Evolutionary conservation across 441 rosid genomes (phyloP).

Genomic region (Mallotus repandus): DNA sequence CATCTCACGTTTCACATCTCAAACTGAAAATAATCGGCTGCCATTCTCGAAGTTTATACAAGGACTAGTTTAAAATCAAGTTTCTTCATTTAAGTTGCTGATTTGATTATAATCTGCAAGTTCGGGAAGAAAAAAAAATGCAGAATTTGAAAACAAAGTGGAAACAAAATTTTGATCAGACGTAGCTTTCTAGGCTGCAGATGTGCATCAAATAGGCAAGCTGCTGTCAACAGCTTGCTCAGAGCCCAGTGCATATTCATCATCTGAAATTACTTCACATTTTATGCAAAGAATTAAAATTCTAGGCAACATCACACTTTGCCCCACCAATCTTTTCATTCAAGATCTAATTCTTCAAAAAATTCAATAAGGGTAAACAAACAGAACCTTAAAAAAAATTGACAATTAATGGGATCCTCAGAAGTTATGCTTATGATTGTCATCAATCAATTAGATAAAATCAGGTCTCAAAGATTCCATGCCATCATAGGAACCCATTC

Average conservation of each 20-base stretch:
- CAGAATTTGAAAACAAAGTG: background rate
- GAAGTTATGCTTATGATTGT: conserved; percentile 42
- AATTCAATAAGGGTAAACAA: background rate
- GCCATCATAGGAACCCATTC: conserved; percentile 51
- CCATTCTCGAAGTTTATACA: too few species aligned
- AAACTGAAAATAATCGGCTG: background rate
- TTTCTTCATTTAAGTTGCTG: too few species aligned
- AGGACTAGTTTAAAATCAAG: too few species aligned
- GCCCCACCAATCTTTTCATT: too few species aligned
- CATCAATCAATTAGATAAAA: conserved; percentile 38
- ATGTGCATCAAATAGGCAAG: conserved; percentile 43
- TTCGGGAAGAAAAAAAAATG: background rate
- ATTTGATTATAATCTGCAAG: too few species aligned
- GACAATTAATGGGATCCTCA: conserved; percentile 35
- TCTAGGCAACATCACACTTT: too few species aligned
- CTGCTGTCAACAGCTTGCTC: conserved; percentile 34
- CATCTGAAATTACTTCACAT: conserved; percentile 29
- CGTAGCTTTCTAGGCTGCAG: conserved; percentile 67
- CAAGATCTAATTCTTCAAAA: background rate
- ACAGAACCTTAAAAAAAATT: background rate
- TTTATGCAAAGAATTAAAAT: too few species aligned
- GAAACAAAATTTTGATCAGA: conserved; percentile 29
- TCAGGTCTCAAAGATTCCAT: conserved; percentile 77
- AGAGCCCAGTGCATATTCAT: conserved; percentile 88
- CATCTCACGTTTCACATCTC: background rate